Percentiles rank a stretch among this genome's conserved stretches.
These are phyloP conservation scores for Rhododendron griersonianum DNA, from an alignment of 148 eudicot species.

Conservation along the genomic window DNA sequence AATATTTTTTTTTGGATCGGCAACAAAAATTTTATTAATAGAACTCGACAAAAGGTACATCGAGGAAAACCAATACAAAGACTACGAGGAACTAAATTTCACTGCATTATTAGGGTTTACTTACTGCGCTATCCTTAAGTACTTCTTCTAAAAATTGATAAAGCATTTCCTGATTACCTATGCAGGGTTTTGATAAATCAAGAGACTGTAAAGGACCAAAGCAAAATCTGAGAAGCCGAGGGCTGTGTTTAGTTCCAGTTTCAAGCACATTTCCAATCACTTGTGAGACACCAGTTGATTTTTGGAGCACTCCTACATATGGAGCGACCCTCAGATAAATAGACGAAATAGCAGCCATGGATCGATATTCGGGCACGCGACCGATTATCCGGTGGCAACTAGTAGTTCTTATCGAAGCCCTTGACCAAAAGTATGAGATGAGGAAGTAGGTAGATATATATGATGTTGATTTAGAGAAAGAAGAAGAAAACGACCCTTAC, in stretches of 20 bases:
- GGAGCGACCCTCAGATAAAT: constrained; percentile 71
- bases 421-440: neutral
- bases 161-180: neutral
- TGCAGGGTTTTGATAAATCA: constrained; percentile 50
- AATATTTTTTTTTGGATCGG: too few relatives aligned
- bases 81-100: neutral
- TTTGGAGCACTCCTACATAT: constrained; percentile 79
- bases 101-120: neutral
- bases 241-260: constrained; percentile 81
- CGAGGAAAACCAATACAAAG: too few relatives aligned
- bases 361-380: neutral
- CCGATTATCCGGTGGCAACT: constrained; percentile 6
- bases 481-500: constrained; percentile 13
- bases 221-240: constrained; percentile 79
- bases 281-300: constrained; percentile 78
- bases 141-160: neutral
- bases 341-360: neutral
- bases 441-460: constrained; percentile 7
- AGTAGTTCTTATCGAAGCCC: constrained; percentile 14
- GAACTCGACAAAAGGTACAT: too few relatives aligned
- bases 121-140: neutral
- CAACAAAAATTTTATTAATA: too few relatives aligned
- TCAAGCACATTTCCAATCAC: constrained; percentile 88
- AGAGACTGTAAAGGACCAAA: constrained; percentile 56
- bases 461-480: constrained; percentile 7